Base-by-base conservation (phyloP, 2,329 filamentous ascomycete genomes). In the Neopestalotiopsis sp. region DNA sequence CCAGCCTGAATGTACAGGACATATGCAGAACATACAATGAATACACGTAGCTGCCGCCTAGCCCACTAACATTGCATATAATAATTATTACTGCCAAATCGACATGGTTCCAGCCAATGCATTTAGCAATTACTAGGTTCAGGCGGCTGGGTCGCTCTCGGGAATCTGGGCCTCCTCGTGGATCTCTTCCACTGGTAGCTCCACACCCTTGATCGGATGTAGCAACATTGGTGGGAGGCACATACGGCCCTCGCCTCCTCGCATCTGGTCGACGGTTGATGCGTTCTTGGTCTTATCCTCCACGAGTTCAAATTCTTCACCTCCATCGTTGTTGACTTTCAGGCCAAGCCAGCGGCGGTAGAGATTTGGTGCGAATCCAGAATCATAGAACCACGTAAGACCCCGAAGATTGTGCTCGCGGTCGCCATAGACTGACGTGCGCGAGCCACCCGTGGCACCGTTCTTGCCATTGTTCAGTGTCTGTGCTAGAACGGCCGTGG, bases 341-440 rank as follows among this genome's bases (percentile, higher is more conserved):
- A 95, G 89, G 1, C 94, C 95, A 45, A 97, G 82, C 95, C 95
- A 98, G 70, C 94, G 87, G 64, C 90, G 87, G 84, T 96, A 98
- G 76, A 98, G 76, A 72, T 94, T 94, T 2, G 90, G 88, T 6
- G 93, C 90, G 77, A 97, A 97, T 1, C 90, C 90, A 0, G 92
- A 92, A 73, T 94, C 93, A 80, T 97, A 98, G 80, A 96, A 98
- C 94, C 94, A 98, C 24, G 91, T 94, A 76, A 94, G 90, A 1
- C 95, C 94, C 67, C 87, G 86, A 77, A 98, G 91, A 79, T 98
- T 97, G 80, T 96, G 94, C 81, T 98, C 95, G 20, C 94, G 87
- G 73, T 96, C 93, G 49, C 93, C 93, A 38, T 93, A 95, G 20
- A 95, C 87, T 13, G 90, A 91, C 2, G 90, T 91, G 28, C 90